Evolutionary conservation across 257 asterid species (phyloP), one percentile per base, ranked within the genome.

Genomic region (Solanum raphanifolium): DNA sequence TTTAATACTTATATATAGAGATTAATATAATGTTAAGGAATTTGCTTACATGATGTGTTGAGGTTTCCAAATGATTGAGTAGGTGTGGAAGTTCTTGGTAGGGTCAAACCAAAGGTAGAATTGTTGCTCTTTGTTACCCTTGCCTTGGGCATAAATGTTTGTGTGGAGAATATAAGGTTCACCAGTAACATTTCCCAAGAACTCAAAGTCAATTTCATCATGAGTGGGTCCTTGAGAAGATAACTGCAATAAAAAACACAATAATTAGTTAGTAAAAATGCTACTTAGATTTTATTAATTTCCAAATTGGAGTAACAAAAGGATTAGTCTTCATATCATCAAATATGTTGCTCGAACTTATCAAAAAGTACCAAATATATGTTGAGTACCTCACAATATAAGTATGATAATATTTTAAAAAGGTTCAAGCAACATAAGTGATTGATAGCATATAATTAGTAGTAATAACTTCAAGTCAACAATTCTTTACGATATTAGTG

Each of bases 71-170:
- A 88, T 88, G 90, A 95, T 88, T 6, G 98, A 93, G 87, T 95
- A 94, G 31, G 98, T 93, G 91, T 95, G 98, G 91, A 94, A 95
- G 72, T 94, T 93, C 60, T 87, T 93, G 86, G 98, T 94, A 15
- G 98, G 98, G 87, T 95, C 98, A 71, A 95, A 95, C 98, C 98
- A 95, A 3, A 94, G 96, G 27, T 94, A 91, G 88, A 95, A 95
- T 29, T 95, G 98, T 69, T 95, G 98, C 86, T 95, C 98, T 84
- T 96, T 92, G 87, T 91, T 91, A 10, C 98, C 98, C 35, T 92
- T 94, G 75, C 98, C 98, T 90, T 91, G 95, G 20, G 94, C 87
- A 75, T 35, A 95, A 23, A 94, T 93, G 84, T 95, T 95, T 4
- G 98, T 95, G 90, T 94, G 98, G 27, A 95, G 91, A 39, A 91